phyloP scores from a whole-genome alignment of 1,284 basidiomycete species.

The Boletus mariae region DNA sequence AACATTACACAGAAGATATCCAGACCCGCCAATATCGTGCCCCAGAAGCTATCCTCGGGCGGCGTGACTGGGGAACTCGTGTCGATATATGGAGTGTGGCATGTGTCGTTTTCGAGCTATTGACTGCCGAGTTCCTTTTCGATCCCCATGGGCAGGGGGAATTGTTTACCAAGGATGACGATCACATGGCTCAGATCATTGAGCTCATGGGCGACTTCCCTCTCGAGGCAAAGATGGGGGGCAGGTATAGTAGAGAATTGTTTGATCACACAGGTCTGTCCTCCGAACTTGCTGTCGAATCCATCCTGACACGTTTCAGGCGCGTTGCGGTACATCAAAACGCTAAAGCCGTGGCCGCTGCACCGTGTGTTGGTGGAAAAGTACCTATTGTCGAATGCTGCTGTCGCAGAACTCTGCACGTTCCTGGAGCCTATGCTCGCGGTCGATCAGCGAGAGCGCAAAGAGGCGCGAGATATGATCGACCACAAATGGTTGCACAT shows the following conservation, averaged over 20 bases:
- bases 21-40: constrained; percentile 92
- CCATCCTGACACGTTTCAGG: constrained; percentile 33
- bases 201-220: constrained; percentile 79
- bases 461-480: constrained; percentile 69
- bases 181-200: constrained; percentile 92
- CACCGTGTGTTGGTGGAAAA: constrained; percentile 82
- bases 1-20: constrained; percentile 90
- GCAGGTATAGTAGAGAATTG: constrained; percentile 79
- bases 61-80: constrained; percentile 79
- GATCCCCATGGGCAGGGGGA: constrained; percentile 84
- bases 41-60: constrained; percentile 87
- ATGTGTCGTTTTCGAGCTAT: constrained; percentile 82
- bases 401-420: constrained; percentile 57
- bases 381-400: constrained; percentile 64
- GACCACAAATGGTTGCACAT: constrained; percentile 71
- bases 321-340: constrained; percentile 72
- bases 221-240: constrained; percentile 72
- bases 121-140: constrained; percentile 86
- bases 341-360: constrained; percentile 82
- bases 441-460: constrained; percentile 66
- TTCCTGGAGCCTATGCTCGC: constrained; percentile 82
- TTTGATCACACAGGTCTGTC: constrained; percentile 74
- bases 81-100: constrained; percentile 90
- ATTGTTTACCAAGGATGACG: constrained; percentile 88
- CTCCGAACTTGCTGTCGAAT: background rate